Evolutionary conservation across 257 asterid genomes (phyloP).

Genomic region (Solanum rostratum): DNA sequence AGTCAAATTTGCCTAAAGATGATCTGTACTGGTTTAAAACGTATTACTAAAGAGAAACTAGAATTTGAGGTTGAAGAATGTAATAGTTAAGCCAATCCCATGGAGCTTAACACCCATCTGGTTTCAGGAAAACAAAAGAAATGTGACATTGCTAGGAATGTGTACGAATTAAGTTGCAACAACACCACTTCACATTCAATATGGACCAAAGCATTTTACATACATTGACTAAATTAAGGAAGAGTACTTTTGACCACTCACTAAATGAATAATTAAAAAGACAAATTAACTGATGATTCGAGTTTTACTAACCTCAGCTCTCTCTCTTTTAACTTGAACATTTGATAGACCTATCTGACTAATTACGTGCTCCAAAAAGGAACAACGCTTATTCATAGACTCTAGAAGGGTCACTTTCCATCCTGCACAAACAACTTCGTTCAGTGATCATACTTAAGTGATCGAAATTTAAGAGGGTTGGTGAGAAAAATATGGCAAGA

Average conservation of each 20-base stretch:
- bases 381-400: slow-evolving; percentile 79
- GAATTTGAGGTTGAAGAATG: background rate
- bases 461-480: background rate
- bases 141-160: background rate
- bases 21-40: background rate
- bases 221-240: background rate
- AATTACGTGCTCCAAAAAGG: slow-evolving; percentile 73
- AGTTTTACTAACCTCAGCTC: slow-evolving; percentile 62
- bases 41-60: background rate
- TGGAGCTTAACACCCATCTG: background rate
- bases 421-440: slow-evolving; percentile 26
- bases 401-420: slow-evolving; percentile 85
- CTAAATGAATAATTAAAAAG: background rate
- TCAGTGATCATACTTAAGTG: background rate
- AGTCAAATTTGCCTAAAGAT: background rate
- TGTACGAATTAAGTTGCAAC: background rate
- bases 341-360: slow-evolving; percentile 49
- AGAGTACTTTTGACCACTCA: background rate
- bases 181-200: background rate
- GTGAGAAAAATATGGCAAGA: background rate
- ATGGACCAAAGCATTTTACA: background rate
- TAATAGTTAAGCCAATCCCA: background rate
- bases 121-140: background rate
- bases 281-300: background rate
- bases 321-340: slow-evolving; percentile 57